phyloP scores from a whole-genome alignment of 2,329 filamentous ascomycete genomes.

The Hymenoscyphus scutula region DNA sequence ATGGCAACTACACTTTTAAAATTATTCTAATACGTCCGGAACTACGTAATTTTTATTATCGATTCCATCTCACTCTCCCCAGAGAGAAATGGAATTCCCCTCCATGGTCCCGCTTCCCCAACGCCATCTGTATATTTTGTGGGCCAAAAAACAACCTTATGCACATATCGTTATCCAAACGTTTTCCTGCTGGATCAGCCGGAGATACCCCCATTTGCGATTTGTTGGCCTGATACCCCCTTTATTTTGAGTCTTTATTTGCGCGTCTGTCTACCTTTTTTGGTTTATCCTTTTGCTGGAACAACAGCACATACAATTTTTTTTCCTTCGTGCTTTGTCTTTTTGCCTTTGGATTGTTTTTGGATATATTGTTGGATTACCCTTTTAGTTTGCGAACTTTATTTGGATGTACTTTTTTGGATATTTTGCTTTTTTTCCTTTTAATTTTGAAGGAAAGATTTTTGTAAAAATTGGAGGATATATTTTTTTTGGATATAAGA shows the following conservation, averaged over 20 bases:
- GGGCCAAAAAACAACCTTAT: conserved; percentile 2
- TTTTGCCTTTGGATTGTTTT: no score
- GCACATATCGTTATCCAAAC: conserved; percentile 13
- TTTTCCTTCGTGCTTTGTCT: background rate
- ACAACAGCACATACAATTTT: background rate
- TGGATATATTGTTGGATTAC: no score
- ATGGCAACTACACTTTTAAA: conserved; percentile 8
- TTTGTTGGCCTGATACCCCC: conserved; percentile 17
- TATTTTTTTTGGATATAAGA: conserved; percentile 2
- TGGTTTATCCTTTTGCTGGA: background rate
- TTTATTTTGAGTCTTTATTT: no score
- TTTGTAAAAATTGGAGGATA: no score
- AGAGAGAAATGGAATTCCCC: no score
- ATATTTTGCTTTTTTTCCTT: no score
- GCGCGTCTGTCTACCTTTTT: conserved; percentile 1
- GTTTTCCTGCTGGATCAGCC: conserved; percentile 16
- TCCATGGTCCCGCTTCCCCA: background rate
- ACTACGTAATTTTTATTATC: conserved; percentile 29
- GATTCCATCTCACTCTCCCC: no score
- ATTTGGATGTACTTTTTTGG: no score
- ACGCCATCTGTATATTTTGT: background rate
- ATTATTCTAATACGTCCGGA: conserved; percentile 34
- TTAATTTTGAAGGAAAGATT: no score
- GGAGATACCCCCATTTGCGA: conserved; percentile 11
- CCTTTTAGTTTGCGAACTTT: no score